Evolutionary conservation across 495 filamentous ascomycete genomes (phyloP).

Genomic region (Aspergillus baeticus): DNA sequence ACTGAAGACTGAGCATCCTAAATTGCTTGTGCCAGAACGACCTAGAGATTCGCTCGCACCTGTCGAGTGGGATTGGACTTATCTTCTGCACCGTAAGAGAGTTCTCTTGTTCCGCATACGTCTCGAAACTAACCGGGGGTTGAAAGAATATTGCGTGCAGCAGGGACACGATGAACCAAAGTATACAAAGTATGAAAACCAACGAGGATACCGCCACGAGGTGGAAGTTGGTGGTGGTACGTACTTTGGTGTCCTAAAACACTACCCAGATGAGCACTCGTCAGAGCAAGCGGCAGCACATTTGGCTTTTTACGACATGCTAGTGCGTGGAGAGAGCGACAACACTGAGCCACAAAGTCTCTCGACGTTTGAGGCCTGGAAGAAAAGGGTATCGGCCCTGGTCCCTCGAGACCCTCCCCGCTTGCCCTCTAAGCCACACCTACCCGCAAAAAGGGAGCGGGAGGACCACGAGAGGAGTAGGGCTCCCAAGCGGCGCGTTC

Average conservation of each 20-base stretch:
- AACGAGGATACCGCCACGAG: conserved; percentile 24
- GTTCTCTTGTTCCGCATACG: background rate
- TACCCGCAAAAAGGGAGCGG: background rate
- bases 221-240: conserved; percentile 17
- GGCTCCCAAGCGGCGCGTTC: background rate
- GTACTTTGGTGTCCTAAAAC: conserved; percentile 15
- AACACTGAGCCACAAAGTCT: background rate
- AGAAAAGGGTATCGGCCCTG: conserved; percentile 2
- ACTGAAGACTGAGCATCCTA: conserved; percentile 21
- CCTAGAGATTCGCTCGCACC: conserved; percentile 16
- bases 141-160: conserved; percentile 26
- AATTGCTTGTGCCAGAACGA: conserved; percentile 29
- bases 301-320: conserved; percentile 23
- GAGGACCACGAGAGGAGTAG: background rate
- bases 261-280: conserved; percentile 18
- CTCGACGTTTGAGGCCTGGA: conserved; percentile 2
- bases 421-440: background rate
- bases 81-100: conserved; percentile 30
- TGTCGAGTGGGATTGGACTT: conserved; percentile 29
- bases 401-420: conserved; percentile 12
- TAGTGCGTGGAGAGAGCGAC: conserved; percentile 10
- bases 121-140: background rate
- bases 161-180: conserved; percentile 16
- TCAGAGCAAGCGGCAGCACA: conserved; percentile 33
- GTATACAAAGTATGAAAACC: conserved; percentile 21